phyloP scores from a whole-genome alignment of 768 basidiomycete genomes.

The Kwoniella dendrophila region DNA sequence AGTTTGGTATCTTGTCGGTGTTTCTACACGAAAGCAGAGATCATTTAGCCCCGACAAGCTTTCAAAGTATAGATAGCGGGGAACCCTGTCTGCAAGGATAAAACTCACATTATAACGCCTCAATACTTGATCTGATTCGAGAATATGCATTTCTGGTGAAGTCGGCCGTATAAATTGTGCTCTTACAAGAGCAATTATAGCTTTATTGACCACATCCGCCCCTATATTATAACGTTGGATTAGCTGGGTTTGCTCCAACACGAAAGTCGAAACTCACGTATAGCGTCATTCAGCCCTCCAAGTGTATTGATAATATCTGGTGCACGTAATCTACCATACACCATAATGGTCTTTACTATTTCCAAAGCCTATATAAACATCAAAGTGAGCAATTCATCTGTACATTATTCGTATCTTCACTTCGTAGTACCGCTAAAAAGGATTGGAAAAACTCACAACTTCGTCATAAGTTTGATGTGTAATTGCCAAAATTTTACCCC shows the following conservation, averaged over 20 bases:
- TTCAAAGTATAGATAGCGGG: background rate
- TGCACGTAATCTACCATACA: slow-evolving; percentile 81
- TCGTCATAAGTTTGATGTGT: slow-evolving; percentile 72
- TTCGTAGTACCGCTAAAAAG: background rate
- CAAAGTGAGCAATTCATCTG: background rate
- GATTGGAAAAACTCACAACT: slow-evolving; percentile 61
- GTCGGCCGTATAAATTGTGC: slow-evolving; percentile 33
- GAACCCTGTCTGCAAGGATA: background rate
- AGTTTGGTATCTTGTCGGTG: slow-evolving; percentile 12
- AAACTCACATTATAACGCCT: slow-evolving; percentile 28
- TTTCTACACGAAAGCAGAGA: slow-evolving; percentile 6
- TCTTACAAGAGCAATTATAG: slow-evolving; percentile 28
- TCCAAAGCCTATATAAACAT: slow-evolving; percentile 65
- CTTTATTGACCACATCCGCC: slow-evolving; percentile 19
- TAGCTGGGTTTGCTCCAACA: background rate
- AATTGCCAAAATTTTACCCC: slow-evolving; percentile 77
- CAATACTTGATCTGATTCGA: slow-evolving; percentile 32
- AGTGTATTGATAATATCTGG: slow-evolving; percentile 65
- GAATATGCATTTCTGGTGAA: slow-evolving; percentile 29
- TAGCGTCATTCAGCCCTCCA: slow-evolving; percentile 60
- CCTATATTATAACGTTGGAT: slow-evolving; percentile 6
- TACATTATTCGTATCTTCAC: background rate
- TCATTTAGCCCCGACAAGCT: too few relatives aligned
- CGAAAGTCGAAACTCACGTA: slow-evolving; percentile 60
- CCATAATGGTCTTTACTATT: slow-evolving; percentile 73